phyloP scores from a whole-genome alignment of 75 land plant species.

The Azolla pinnata region DNA sequence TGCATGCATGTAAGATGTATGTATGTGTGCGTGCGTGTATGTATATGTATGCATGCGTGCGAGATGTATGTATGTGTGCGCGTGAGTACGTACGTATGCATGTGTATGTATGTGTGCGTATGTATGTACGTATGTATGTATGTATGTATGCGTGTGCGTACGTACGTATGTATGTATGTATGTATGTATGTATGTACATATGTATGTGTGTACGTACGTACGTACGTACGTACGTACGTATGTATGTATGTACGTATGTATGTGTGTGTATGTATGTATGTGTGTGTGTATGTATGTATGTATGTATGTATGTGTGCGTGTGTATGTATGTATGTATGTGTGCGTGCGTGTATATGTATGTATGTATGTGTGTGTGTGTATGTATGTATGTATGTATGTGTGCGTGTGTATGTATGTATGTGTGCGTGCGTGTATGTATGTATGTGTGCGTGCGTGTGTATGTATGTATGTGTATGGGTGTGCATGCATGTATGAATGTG shows the following conservation, averaged over 20 bases:
- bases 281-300: neutral
- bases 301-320: neutral
- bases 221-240: neutral
- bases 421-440: neutral
- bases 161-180: constrained; percentile 1
- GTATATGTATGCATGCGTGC: neutral
- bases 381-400: neutral
- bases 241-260: neutral
- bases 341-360: too few relatives aligned
- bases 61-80: neutral
- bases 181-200: neutral
- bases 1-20: neutral
- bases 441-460: constrained; percentile 5
- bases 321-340: too few relatives aligned
- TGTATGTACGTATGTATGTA: too few relatives aligned
- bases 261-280: neutral
- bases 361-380: neutral
- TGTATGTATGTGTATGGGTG: neutral
- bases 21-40: neutral
- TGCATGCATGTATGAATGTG: neutral
- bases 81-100: too few relatives aligned
- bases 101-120: too few relatives aligned
- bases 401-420: neutral
- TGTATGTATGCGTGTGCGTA: neutral
- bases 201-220: neutral